Evolutionary conservation across 441 rosid species (phyloP), one percentile per base, ranked within the genome.

Genomic region (Theobroma grandiflorum): DNA sequence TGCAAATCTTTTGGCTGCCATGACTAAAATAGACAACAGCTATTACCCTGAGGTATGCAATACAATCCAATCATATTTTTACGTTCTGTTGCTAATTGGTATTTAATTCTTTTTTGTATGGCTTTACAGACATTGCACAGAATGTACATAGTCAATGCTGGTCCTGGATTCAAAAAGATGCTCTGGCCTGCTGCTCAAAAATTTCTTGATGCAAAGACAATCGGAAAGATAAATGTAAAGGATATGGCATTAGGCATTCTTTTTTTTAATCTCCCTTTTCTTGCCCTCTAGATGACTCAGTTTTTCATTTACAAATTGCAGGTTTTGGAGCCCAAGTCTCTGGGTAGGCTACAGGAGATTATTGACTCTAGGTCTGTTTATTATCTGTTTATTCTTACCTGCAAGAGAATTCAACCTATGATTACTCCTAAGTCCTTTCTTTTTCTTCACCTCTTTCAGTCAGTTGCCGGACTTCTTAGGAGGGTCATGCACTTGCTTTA

Each of bases 111-210:
- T 82, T 70, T 70, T 31, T 63, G 3, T 50, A 62, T 78, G 81
- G 64, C 81, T 74, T 72, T 81, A 65, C 93, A 97, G 99, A 97
- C 99, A 37, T 84, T 97, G 79, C 92, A 97, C 82, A 86, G 91
- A 64, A 93, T 97, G 99, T 95, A 87, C 83, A 74, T 97, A 78
- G 98, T 97, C 74, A 97, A 97, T 84, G 99, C 99, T 74, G 99
- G 99, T 72, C 88, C 99, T 70, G 99, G 94, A 68, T 97, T 97
- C 89, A 97, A 94, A 82, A 95, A 88, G 86, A 88, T 95, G 97
- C 97, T 95, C 74, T 97, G 99, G 99, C 99, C 99, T 82, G 96
- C 96, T 55, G 99, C 98, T 8, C 99, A 95, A 83, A 97, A 95
- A 76, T 89, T 94, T 89, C 97, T 97, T 58, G 99, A 97, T 81